Conservation (phyloP, 306 rosid genomes). For the Biancaea sappan region DNA sequence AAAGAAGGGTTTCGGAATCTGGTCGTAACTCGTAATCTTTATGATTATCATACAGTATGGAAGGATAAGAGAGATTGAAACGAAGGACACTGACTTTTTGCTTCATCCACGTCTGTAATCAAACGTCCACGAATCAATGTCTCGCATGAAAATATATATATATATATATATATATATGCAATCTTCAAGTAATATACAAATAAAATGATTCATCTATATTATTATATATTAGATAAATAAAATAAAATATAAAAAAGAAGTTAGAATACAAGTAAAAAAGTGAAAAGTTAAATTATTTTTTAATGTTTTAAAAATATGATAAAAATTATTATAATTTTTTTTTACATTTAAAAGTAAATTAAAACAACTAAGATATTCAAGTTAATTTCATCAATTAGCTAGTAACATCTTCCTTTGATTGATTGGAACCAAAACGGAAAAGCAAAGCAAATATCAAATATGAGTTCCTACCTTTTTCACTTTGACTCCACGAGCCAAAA, state of each 20-base stretch:
- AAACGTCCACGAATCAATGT: not conserved
- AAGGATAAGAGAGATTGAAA: slow-evolving; percentile 27
- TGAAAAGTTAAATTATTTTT: too few species aligned
- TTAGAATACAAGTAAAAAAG: too few species aligned
- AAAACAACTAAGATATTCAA: too few species aligned
- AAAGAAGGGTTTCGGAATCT: not conserved
- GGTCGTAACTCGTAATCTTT: not conserved
- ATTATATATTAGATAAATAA: too few species aligned
- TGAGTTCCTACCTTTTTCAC: not conserved
- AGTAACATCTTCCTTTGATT: not conserved
- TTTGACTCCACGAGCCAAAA: not conserved
- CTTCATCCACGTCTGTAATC: slow-evolving; percentile 17
- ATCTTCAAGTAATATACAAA: too few species aligned
- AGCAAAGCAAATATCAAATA: not conserved
- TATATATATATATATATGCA: too few species aligned
- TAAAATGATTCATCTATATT: too few species aligned
- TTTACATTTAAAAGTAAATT: too few species aligned
- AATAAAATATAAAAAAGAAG: too few species aligned
- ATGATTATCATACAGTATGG: slow-evolving; percentile 21
- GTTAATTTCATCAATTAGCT: not conserved
- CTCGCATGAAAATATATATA: not conserved
- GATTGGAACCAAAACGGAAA: slow-evolving; percentile 1
- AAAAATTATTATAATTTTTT: too few species aligned
- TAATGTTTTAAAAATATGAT: too few species aligned
- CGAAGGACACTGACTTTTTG: slow-evolving; percentile 27